phyloP scores from a whole-genome alignment of 2,329 filamentous ascomycete species.

The Setomelanomma holmii region DNA sequence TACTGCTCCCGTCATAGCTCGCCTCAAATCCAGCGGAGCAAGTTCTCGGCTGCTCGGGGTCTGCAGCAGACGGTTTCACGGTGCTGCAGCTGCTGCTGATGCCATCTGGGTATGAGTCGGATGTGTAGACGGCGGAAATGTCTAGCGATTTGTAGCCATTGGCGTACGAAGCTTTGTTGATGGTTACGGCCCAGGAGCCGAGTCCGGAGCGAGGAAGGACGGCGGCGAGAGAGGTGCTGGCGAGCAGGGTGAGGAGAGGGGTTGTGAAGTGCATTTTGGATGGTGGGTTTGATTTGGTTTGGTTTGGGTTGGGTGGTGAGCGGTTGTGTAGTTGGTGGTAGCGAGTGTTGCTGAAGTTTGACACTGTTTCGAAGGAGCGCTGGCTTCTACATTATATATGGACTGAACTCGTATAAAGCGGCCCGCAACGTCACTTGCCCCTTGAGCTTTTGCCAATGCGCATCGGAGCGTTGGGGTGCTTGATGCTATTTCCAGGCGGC shows the following conservation, averaged over 20 bases:
- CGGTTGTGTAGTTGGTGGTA: conserved; percentile 1
- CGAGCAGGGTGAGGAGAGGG: conserved; percentile 4
- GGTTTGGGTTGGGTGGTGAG: too few relatives aligned
- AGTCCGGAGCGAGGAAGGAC: not conserved
- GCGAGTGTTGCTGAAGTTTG: not conserved
- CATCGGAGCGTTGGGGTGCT: too few relatives aligned
- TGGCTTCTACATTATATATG: too few relatives aligned
- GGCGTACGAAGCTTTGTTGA: conserved; percentile 5
- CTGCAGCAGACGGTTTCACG: too few relatives aligned
- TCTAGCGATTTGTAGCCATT: conserved; percentile 10
- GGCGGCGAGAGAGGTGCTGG: not conserved
- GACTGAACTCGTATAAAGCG: too few relatives aligned
- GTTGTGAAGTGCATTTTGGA: conserved; percentile 3
- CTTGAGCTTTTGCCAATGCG: not conserved
- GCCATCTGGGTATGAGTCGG: conserved; percentile 5
- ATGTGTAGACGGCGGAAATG: conserved; percentile 12
- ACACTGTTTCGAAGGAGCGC: not conserved
- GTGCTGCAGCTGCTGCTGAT: conserved; percentile 3
- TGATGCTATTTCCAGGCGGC: not conserved
- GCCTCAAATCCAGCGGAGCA: too few relatives aligned
- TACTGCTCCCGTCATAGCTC: not conserved
- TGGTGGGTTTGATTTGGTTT: not conserved
- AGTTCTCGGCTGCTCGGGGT: too few relatives aligned
- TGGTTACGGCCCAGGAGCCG: not conserved
- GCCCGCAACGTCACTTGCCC: too few relatives aligned